Conservation (phyloP, 768 basidiomycete species). For the Boletus eberwhitei region DNA sequence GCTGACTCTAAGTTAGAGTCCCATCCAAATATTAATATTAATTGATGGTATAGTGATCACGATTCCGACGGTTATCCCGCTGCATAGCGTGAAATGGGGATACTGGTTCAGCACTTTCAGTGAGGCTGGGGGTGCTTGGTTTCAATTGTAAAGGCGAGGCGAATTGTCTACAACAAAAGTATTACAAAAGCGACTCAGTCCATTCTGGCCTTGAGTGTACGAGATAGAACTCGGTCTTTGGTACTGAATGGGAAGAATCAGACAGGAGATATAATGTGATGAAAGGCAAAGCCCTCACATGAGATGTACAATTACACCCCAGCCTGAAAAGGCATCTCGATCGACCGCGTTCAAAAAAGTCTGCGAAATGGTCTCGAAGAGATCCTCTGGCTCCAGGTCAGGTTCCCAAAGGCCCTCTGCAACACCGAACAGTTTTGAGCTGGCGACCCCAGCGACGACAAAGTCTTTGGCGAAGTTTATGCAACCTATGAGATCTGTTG, state of each 20-base stretch:
- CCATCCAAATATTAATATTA: background rate
- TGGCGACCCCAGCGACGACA: conserved; percentile 91
- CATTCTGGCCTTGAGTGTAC: conserved; percentile 89
- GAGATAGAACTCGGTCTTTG: conserved; percentile 73
- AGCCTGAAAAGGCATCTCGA: conserved; percentile 94
- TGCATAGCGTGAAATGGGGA: background rate
- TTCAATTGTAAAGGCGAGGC: background rate
- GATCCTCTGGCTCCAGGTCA: conserved; percentile 90
- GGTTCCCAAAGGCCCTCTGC: conserved; percentile 99
- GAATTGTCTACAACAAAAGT: conserved; percentile 20
- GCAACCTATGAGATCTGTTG: conserved; percentile 91
- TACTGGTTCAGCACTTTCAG: no score
- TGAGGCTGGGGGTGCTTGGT: background rate
- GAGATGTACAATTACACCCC: conserved; percentile 93
- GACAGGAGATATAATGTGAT: conserved; percentile 5
- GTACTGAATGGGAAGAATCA: conserved; percentile 42
- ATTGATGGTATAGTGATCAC: background rate
- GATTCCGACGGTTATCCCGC: background rate
- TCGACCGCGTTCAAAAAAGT: conserved; percentile 93
- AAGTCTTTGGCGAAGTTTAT: conserved; percentile 96
- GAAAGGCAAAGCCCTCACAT: conserved; percentile 58
- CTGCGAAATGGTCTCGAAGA: conserved; percentile 98
- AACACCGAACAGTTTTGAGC: conserved; percentile 90
- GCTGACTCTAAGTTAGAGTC: background rate
- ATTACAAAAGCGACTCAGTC: conserved; percentile 48